Evolutionary conservation across 2,329 filamentous ascomycete genomes (phyloP), one percentile per base, ranked within the genome.

Genomic region (Ophiocordyceps australis): DNA sequence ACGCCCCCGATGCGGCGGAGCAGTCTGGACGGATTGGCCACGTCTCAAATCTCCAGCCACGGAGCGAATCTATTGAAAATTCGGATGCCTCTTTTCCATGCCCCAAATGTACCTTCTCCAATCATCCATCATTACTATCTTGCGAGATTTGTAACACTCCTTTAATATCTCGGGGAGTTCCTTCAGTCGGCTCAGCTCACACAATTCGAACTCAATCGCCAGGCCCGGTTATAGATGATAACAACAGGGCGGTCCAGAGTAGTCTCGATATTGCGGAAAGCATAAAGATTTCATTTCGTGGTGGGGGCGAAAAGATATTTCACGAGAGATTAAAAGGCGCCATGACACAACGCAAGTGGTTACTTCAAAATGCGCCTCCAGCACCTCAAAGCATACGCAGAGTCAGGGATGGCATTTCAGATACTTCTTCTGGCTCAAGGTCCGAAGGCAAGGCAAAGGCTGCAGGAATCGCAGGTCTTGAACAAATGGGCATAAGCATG

Each of bases 141-240:
- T 98, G 89, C 42, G 89, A 98, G 50, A 83, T 98, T 27, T 98
- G 89, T 41, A 81, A 81, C 9, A 80, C 75, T 1, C 65, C 81
- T 7, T 55, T 94, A 4, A 52, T 71, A 25, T 68, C 69, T 10
- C 62, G 58, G 33, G 55, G 57, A 27, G 39, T 55, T 16, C 48
- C 51, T 23, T 28, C 48, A 40, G 48, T 22, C 10, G 10, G 13
- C 25, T 54, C 31, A 50, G 17, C n/a, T n/a, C n/a, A 55, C 55
- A 13, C 45, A 38, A 14, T 30, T 2, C 63, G 81, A 22, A 60
- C 66, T 3, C 78, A 82, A 31, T 93, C 85, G 2, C 85, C 85
- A 1, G 83, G 80, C 0, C 82, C 82, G 0, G 60, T 67, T 2
- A 59, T 80, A 15, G 59, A 47, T 8, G 32, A 42, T 7, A 25